Percentiles rank a stretch among this genome's conserved stretches.
These are phyloP conservation scores for Aspergillus terreus DNA, from an alignment of 2,329 filamentous ascomycete genomes.

Conservation along the genomic window DNA sequence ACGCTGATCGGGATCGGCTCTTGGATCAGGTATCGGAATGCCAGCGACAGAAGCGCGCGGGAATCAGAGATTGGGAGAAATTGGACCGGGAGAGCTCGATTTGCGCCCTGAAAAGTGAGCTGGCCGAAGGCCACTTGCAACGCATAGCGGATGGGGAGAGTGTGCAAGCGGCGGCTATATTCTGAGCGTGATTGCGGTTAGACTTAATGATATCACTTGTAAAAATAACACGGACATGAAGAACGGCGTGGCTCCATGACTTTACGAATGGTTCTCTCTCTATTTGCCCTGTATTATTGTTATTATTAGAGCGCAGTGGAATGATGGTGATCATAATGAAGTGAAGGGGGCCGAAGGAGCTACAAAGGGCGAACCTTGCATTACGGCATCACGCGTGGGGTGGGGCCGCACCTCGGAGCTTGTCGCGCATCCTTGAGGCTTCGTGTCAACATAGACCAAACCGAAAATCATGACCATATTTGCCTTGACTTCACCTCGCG, in stretches of 20 bases:
- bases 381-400: conserved; percentile 11
- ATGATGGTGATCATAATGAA: too few species aligned
- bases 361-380: background rate
- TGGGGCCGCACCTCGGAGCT: conserved; percentile 8
- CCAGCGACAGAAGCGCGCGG: conserved; percentile 40
- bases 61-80: conserved; percentile 46
- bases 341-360: background rate
- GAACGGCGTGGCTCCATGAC: too few species aligned
- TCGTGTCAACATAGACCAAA: conserved; percentile 37
- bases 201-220: background rate
- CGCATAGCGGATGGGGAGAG: conserved; percentile 44
- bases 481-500: too few species aligned
- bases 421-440: conserved; percentile 29
- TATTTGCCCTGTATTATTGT: too few species aligned
- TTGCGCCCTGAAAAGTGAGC: conserved; percentile 44
- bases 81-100: conserved; percentile 46
- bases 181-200: conserved; percentile 21
- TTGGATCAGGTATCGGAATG: conserved; percentile 43
- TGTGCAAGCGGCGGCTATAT: conserved; percentile 36
- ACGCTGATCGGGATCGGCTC: conserved; percentile 43
- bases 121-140: conserved; percentile 47
- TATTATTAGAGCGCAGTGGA: too few species aligned
- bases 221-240: too few species aligned
- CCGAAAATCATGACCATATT: background rate
- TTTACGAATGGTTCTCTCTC: too few species aligned